A percentile compares a stretch with the other conserved stretches of the same genome.
These are phyloP conservation scores for Heliamphora pulchella DNA, from an alignment of 179 eudicot genomes.

Conservation along the genomic window DNA sequence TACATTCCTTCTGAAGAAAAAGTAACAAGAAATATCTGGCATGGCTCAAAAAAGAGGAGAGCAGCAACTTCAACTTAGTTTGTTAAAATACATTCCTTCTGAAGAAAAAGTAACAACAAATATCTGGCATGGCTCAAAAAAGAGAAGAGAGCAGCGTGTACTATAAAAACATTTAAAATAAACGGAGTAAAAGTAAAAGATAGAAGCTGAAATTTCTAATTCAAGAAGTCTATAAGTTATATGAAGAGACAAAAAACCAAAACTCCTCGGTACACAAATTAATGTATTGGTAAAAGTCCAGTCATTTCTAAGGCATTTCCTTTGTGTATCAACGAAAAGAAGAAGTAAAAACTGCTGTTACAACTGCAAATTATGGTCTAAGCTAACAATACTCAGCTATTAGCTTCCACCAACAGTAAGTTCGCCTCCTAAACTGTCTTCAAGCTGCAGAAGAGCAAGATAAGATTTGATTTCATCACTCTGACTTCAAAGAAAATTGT, in stretches of 20 bases:
- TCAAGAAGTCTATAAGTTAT: not conserved
- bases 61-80: not conserved
- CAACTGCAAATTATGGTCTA: slow-evolving; percentile 9
- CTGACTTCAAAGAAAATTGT: not conserved
- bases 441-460: not conserved
- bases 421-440: not conserved
- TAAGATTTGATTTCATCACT: not conserved
- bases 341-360: not conserved
- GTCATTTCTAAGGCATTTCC: not conserved
- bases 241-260: no score
- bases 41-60: not conserved
- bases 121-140: not conserved
- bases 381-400: not conserved
- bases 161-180: not conserved
- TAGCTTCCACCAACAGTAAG: not conserved
- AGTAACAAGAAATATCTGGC: not conserved
- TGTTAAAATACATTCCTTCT: not conserved
- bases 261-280: not conserved
- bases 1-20: not conserved
- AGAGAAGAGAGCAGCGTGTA: not conserved
- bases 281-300: not conserved
- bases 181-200: not conserved
- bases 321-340: not conserved
- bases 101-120: not conserved
- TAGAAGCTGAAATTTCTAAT: not conserved